Conservation (phyloP, 768 basidiomycete species). For the Pholiota conissans region DNA sequence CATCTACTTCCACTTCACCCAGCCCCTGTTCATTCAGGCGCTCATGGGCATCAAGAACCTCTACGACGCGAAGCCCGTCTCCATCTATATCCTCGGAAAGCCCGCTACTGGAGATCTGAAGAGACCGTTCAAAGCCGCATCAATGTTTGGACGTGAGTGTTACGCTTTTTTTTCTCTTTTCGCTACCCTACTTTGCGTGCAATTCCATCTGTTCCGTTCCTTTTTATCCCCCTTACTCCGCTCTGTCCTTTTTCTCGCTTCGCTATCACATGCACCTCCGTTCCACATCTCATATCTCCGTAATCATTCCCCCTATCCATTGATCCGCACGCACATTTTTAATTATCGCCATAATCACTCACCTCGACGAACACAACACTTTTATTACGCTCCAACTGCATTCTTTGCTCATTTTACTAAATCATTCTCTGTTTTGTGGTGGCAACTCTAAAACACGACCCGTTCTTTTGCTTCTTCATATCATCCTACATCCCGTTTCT, state of each 20-base stretch:
- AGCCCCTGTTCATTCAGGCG: constrained; percentile 93
- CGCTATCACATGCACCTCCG: background rate
- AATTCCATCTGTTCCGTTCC: background rate
- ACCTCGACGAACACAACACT: too few species aligned
- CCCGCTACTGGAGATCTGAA: constrained; percentile 83
- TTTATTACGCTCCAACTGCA: too few species aligned
- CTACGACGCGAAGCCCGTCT: constrained; percentile 82
- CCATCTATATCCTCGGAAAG: constrained; percentile 80
- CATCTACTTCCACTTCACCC: constrained; percentile 92
- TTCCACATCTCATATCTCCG: background rate
- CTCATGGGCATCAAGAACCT: constrained; percentile 94
- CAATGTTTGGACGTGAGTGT: constrained; percentile 70
- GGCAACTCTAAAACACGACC: too few species aligned
- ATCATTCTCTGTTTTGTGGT: too few species aligned
- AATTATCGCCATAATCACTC: too few species aligned
- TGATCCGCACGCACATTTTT: background rate
- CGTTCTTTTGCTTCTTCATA: background rate
- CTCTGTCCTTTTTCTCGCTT: background rate
- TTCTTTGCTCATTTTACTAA: too few species aligned
- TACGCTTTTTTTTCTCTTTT: background rate
- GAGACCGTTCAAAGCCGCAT: constrained; percentile 80
- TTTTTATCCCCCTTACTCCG: background rate
- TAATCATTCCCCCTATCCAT: background rate
- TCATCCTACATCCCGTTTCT: background rate
- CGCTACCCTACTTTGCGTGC: background rate